Percentiles rank a stretch among this genome's conserved stretches.
These are phyloP conservation scores for Vitis hybrid DNA, from an alignment of 177 flowering plant species.

Conservation along the genomic window DNA sequence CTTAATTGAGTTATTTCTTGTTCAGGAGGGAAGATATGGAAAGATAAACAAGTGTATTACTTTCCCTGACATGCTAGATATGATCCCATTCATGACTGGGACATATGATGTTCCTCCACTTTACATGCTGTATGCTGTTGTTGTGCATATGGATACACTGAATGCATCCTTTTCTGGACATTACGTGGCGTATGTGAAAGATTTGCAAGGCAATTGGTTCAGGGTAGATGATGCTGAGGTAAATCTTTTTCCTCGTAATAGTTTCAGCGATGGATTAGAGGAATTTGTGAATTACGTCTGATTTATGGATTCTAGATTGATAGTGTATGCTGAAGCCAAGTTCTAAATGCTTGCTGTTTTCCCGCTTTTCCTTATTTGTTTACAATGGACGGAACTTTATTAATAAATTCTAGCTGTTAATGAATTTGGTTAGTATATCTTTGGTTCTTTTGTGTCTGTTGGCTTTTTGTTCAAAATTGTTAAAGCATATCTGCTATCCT, in stretches of 20 bases:
- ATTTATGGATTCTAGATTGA: background rate
- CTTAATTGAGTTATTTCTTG: constrained; percentile 18
- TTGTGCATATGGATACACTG: constrained; percentile 77
- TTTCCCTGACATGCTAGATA: constrained; percentile 87
- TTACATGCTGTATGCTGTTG: constrained; percentile 83
- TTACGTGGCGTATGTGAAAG: constrained; percentile 79
- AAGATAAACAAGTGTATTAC: constrained; percentile 78
- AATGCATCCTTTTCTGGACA: constrained; percentile 95
- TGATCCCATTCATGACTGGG: constrained; percentile 87
- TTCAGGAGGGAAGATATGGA: constrained; percentile 84
- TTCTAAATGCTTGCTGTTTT: background rate
- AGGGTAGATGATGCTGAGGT: constrained; percentile 85
- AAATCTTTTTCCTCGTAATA: constrained; percentile 15
- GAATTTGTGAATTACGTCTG: background rate
- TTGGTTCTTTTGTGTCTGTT: background rate
- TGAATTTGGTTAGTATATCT: background rate
- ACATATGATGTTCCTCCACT: constrained; percentile 72
- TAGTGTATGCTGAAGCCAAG: background rate
- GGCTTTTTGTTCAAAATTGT: background rate
- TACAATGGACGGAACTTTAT: background rate
- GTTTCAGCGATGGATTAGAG: background rate
- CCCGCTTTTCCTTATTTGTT: background rate
- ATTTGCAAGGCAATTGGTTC: constrained; percentile 76
- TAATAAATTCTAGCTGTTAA: background rate
- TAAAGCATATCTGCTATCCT: background rate